phyloP scores from a whole-genome alignment of 768 basidiomycete genomes.

The Agrocybe praecox region DNA sequence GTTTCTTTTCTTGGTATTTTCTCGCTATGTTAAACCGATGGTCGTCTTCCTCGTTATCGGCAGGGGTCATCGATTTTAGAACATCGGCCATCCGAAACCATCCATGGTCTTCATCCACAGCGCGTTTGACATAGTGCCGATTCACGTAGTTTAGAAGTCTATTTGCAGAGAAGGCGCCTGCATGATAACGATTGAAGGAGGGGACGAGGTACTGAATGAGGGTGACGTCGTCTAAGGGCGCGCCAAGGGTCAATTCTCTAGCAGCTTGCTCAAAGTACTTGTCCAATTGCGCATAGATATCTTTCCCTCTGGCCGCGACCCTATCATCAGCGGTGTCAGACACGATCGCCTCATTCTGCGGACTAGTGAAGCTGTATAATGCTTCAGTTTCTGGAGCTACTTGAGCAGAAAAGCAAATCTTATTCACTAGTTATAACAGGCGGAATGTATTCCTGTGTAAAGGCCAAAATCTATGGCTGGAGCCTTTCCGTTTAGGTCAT shows the following conservation, averaged over 20 bases:
- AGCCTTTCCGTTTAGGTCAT: slow-evolving; percentile 56
- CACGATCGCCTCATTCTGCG: slow-evolving; percentile 51
- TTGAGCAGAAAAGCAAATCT: slow-evolving; percentile 16
- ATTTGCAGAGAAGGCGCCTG: slow-evolving; percentile 68
- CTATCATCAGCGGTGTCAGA: slow-evolving; percentile 10
- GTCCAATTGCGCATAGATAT: slow-evolving; percentile 76
- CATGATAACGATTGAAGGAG: slow-evolving; percentile 69
- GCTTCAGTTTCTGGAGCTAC: slow-evolving; percentile 12
- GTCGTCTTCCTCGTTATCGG: slow-evolving; percentile 46
- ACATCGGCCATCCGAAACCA: slow-evolving; percentile 74
- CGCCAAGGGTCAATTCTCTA: slow-evolving; percentile 61
- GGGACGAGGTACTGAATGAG: slow-evolving; percentile 73
- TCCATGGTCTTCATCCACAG: slow-evolving; percentile 76
- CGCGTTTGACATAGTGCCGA: slow-evolving; percentile 76
- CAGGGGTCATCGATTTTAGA: slow-evolving; percentile 58
- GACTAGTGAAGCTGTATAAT: slow-evolving; percentile 35
- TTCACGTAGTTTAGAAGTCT: slow-evolving; percentile 81
- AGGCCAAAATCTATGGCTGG: slow-evolving; percentile 73
- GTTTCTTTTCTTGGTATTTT: slow-evolving; percentile 58
- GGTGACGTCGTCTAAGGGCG: slow-evolving; percentile 65
- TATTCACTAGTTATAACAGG: slow-evolving; percentile 79
- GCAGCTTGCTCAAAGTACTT: slow-evolving; percentile 65
- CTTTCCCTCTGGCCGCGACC: slow-evolving; percentile 50
- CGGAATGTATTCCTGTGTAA: slow-evolving; percentile 79
- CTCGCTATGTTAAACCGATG: slow-evolving; percentile 63